Evolutionary conservation across 768 basidiomycete species (phyloP).

Genomic region (Leucosporidium yakuticum): DNA sequence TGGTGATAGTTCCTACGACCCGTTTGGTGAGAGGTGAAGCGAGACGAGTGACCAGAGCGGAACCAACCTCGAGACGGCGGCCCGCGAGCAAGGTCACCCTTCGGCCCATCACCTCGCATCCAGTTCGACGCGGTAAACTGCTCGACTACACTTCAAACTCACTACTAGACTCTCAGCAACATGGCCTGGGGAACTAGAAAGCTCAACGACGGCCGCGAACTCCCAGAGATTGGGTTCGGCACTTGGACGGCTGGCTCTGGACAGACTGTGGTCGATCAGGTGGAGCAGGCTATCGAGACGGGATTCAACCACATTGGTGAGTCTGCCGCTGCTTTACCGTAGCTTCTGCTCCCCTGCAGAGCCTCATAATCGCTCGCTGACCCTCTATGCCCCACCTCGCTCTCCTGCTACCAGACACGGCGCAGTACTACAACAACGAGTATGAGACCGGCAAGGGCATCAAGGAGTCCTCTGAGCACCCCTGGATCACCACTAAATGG

Average conservation of each 20-base stretch:
- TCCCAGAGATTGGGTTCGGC: conserved; percentile 41
- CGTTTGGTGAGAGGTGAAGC: too few species aligned
- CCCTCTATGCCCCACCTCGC: too few species aligned
- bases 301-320: conserved; percentile 39
- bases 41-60: too few species aligned
- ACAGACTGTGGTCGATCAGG: conserved; percentile 29
- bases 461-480: conserved; percentile 13
- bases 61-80: too few species aligned
- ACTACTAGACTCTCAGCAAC: background rate
- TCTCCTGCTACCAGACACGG: background rate
- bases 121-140: too few species aligned
- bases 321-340: too few species aligned
- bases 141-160: too few species aligned
- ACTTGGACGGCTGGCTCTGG: conserved; percentile 39
- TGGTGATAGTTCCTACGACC: background rate
- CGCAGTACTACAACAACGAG: conserved; percentile 23
- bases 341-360: too few species aligned
- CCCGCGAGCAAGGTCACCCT: too few species aligned
- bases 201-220: conserved; percentile 41
- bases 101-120: too few species aligned
- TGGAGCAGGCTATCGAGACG: conserved; percentile 36
- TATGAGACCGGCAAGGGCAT: conserved; percentile 19
- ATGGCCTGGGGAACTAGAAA: conserved; percentile 36
- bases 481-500: conserved; percentile 34
- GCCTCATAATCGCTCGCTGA: too few species aligned